Percentiles rank a stretch among this genome's conserved stretches.
Conservation (phyloP, 2,329 filamentous ascomycete genomes). For the Atkinsonella texensis region DNA sequence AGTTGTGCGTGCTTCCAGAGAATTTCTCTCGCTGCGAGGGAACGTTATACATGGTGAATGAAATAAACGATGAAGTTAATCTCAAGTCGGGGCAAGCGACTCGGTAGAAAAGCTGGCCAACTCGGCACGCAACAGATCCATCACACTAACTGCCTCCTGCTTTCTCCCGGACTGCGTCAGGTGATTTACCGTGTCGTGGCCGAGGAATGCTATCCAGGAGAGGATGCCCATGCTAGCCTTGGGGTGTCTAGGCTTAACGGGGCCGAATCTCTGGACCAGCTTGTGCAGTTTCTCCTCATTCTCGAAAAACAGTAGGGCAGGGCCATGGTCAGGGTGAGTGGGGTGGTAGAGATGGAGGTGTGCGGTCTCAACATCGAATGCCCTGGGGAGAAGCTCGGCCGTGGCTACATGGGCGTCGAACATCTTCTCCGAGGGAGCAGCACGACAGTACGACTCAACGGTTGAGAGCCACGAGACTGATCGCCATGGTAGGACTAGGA, state of each 20-base stretch:
- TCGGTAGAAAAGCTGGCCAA: constrained; percentile 19
- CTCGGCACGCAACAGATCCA: constrained; percentile 24
- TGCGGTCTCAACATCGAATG: constrained; percentile 33
- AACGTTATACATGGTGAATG: too few relatives aligned
- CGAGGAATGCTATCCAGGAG: constrained; percentile 28
- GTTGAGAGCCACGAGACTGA: constrained; percentile 40
- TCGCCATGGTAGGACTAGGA: constrained; percentile 33
- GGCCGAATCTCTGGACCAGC: constrained; percentile 13
- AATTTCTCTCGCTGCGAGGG: too few relatives aligned
- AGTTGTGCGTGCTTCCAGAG: too few relatives aligned
- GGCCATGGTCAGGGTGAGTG: constrained; percentile 32
- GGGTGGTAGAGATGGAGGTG: constrained; percentile 46
- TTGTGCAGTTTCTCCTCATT: constrained; percentile 19
- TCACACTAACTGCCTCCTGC: constrained; percentile 28
- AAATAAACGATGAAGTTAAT: too few relatives aligned
- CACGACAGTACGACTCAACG: constrained; percentile 33
- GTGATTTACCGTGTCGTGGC: constrained; percentile 34
- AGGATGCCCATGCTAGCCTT: constrained; percentile 20
- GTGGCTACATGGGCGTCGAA: constrained; percentile 42
- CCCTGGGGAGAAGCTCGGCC: constrained; percentile 25
- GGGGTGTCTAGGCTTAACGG: constrained; percentile 16
- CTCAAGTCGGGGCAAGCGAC: constrained; percentile 13
- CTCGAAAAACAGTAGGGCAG: constrained; percentile 35
- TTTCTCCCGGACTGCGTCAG: constrained; percentile 28
- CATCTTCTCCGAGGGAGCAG: constrained; percentile 31